phyloP scores from a whole-genome alignment of 129 eudicot genomes.

The Kitagawia praeruptora region DNA sequence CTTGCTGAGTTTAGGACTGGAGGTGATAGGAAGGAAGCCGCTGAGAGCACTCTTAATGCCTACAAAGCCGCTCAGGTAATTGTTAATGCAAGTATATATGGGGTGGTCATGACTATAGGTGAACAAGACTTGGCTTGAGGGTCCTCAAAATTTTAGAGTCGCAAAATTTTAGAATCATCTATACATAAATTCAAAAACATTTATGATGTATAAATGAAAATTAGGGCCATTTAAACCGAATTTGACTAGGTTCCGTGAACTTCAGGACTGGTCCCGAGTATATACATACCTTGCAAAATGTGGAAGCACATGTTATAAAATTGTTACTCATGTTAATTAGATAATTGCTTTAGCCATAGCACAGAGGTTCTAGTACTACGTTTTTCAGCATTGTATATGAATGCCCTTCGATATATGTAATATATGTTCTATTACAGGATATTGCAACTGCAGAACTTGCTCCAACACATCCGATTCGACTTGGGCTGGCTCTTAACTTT shows the following conservation, averaged over 20 bases:
- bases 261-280: no score
- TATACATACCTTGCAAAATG: background rate
- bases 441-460: conserved; percentile 4
- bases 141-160: no score
- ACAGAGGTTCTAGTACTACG: background rate
- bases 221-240: no score
- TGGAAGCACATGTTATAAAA: no score
- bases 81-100: no score
- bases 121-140: no score
- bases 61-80: conserved; percentile 1
- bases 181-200: no score
- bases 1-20: background rate
- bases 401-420: background rate
- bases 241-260: no score
- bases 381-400: background rate
- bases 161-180: no score
- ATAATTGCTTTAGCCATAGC: background rate
- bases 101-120: no score
- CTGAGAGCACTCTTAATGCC: conserved; percentile 4
- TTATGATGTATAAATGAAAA: no score
- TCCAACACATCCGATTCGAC: conserved; percentile 1
- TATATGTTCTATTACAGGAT: background rate
- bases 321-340: no score
- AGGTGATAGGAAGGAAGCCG: background rate
- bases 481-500: background rate